A percentile compares a stretch with the other conserved stretches of the same genome.
Evolutionary conservation across 495 filamentous ascomycete genomes (phyloP).

Genomic region (Penicillium roqueforti): DNA sequence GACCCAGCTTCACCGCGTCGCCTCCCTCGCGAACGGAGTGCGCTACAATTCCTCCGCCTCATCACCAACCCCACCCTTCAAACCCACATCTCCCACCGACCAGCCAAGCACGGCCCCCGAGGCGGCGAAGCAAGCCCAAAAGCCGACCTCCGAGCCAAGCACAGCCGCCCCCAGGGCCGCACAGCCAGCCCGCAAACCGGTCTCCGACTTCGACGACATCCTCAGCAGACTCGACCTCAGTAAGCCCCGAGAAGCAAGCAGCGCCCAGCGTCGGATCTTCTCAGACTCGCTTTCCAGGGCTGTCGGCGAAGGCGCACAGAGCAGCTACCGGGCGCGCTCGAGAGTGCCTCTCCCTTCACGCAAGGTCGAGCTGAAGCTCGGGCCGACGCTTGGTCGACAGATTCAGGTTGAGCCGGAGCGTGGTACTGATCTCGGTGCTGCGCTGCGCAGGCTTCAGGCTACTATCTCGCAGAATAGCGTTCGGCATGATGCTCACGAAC

Average conservation of each 20-base stretch:
- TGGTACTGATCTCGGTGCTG: conserved; percentile 30
- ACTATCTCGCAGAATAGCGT: conserved; percentile 29
- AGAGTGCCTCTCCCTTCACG: conserved; percentile 12
- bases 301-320: conserved; percentile 12
- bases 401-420: conserved; percentile 35
- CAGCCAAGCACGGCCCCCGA: conserved; percentile 7
- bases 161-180: conserved; percentile 2
- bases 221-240: conserved; percentile 38
- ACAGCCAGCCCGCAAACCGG: not conserved
- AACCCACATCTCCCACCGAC: conserved; percentile 5
- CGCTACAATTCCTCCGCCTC: conserved; percentile 27
- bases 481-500: conserved; percentile 17
- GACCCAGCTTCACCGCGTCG: conserved; percentile 13
- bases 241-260: conserved; percentile 15
- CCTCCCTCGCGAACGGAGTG: conserved; percentile 17
- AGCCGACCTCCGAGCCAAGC: not conserved
- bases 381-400: conserved; percentile 40
- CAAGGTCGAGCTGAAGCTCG: conserved; percentile 37
- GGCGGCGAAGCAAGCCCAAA: conserved; percentile 2
- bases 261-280: conserved; percentile 9
- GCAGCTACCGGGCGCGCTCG: not conserved
- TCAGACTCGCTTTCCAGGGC: conserved; percentile 22
- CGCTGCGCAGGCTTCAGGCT: conserved; percentile 26
- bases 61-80: not conserved
- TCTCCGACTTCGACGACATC: conserved; percentile 37